Evolutionary conservation across 768 basidiomycete species (phyloP), one percentile per base, ranked within the genome.

Genomic region (Amanita pallidorosea): DNA sequence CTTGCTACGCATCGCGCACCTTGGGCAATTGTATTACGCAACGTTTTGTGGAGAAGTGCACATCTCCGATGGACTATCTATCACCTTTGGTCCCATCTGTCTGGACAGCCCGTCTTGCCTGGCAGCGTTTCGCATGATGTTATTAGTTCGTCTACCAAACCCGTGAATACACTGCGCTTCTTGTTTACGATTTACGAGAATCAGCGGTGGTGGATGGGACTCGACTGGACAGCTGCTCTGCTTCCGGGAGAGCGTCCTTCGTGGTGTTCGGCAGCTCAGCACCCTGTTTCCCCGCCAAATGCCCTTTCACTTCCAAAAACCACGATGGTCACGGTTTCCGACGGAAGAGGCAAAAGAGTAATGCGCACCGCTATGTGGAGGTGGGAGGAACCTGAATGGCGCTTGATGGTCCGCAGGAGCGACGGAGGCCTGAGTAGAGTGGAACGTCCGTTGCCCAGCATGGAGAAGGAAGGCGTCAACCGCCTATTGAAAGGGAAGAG

Each of bases 131-230:
- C 63, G 31, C 60, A 59, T 38, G 61, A 61, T 1, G 58, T 67
- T 27, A 64, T 74, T 7, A 40, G 65, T 57, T 63, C 23, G 57
- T 68, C 1, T 56, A 66, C 22, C 54, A 58, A 8, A 65, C 71
- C n/a, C 9, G 67, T 67, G 20, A 66, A 69, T 42, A 67, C 75
- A 15, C 65, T 85, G 29, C 81, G 85, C 18, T 93, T 94, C 69
- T 74, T 88, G 43, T 94, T 94, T 61, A 89, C 85, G n/a, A 67
- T 94, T 9, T 84, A 89, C 61, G 92, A 96, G 65, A 95, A 95
- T 65, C 92, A 96, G 67, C 77, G 93, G 5, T 95, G 93, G 93
- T 97, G 93, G 93, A 81, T 97, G 79, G 92, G 88, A 11, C 77
- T 97, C 40, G 93, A 96, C 66, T 97, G 89, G 89, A 95, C 93